These are phyloP conservation scores for Thuidium tamariscinum DNA, from an alignment of 225 moss, liverwort and hornwort genomes.

Conservation along the genomic window DNA sequence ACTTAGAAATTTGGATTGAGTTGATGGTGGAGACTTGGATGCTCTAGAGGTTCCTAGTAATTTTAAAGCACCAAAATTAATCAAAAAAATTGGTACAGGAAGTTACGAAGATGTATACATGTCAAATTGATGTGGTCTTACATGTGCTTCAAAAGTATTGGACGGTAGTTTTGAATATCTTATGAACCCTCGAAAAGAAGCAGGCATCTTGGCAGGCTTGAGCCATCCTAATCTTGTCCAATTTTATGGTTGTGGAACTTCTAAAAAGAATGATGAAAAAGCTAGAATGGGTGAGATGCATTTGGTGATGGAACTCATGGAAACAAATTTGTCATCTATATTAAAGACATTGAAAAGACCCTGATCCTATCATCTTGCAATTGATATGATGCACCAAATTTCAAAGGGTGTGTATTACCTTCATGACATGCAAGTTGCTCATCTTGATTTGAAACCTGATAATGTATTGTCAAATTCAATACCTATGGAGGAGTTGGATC, in stretches of 20 bases:
- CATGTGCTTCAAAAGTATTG: background rate
- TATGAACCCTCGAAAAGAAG: background rate
- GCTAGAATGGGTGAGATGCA: background rate
- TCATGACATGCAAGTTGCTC: background rate
- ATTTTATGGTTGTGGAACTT: background rate
- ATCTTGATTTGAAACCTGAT: background rate
- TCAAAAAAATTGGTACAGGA: background rate
- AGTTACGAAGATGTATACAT: background rate
- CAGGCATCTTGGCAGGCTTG: background rate
- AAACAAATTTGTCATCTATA: background rate
- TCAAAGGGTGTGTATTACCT: background rate
- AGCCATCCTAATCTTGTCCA: background rate
- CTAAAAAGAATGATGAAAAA: accelerated
- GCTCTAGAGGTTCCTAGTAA: background rate
- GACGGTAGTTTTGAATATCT: accelerated
- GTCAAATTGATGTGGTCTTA: background rate
- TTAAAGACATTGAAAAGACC: background rate
- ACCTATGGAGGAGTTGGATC: background rate
- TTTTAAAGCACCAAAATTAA: background rate
- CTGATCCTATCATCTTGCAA: background rate
- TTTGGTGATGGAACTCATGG: background rate
- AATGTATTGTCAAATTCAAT: background rate
- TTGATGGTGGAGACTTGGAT: background rate
- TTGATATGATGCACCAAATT: background rate
- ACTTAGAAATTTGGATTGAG: background rate